Evolutionary conservation across 768 basidiomycete genomes (phyloP).

Genomic region (Phaffia australis): DNA sequence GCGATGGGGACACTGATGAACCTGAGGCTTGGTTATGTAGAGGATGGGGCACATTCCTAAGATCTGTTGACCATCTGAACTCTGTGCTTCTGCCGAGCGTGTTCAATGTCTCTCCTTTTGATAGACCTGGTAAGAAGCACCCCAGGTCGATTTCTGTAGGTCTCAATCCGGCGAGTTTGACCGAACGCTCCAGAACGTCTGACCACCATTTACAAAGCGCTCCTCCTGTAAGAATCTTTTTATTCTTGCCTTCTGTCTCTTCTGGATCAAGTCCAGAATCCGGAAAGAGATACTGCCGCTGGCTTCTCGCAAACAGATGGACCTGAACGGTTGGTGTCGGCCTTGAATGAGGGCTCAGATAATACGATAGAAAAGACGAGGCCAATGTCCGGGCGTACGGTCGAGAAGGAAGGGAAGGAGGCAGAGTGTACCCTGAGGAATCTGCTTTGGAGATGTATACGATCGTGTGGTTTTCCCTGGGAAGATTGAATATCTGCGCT

Average conservation of each 20-base stretch:
- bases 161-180: slow-evolving; percentile 38
- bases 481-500: slow-evolving; percentile 61
- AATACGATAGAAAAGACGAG: slow-evolving; percentile 51
- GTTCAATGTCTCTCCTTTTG: neutral
- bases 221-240: slow-evolving; percentile 64
- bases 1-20: slow-evolving; percentile 25
- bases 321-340: slow-evolving; percentile 60
- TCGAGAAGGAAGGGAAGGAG: slow-evolving; percentile 39
- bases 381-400: slow-evolving; percentile 47
- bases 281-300: slow-evolving; percentile 86
- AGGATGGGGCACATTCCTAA: slow-evolving; percentile 12
- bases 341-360: slow-evolving; percentile 53
- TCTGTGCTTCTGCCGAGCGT: neutral
- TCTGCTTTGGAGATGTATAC: slow-evolving; percentile 92
- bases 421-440: slow-evolving; percentile 62
- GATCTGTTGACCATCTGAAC: slow-evolving; percentile 3
- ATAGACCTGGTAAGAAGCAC: slow-evolving; percentile 11
- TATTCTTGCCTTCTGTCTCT: slow-evolving; percentile 40
- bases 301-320: slow-evolving; percentile 81
- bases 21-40: slow-evolving; percentile 23
- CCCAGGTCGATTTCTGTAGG: neutral
- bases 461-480: slow-evolving; percentile 54
- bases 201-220: slow-evolving; percentile 91
- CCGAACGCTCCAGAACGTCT: slow-evolving; percentile 53
- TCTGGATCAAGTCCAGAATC: slow-evolving; percentile 55